Evolutionary conservation across 2,329 filamentous ascomycete species (phyloP), one percentile per base, ranked within the genome.

Genomic region (Scedosporium apiospermum): DNA sequence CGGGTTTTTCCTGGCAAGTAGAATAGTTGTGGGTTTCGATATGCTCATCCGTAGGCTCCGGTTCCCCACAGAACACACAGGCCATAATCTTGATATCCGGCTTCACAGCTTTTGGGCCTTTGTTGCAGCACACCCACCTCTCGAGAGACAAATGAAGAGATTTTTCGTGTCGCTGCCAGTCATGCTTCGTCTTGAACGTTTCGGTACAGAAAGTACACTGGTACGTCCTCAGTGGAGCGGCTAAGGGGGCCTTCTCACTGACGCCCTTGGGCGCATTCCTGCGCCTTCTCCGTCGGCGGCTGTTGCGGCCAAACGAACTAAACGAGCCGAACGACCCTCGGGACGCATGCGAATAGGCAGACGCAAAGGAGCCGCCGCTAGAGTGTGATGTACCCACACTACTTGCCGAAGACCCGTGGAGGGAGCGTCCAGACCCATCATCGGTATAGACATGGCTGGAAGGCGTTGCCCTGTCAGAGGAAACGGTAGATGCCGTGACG

Each of bases 111-210:
- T 74, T 77, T 16, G 82, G 75, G 0, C 85, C 84, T 55, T 83
- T 78, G 55, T 84, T 84, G 3, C 81, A 80, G 69, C 82, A 90
- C 64, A 86, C 83, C 88, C 81, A 90, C 63, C 79, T 79, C 74
- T 84, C 85, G 0, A 88, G 82, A 6, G 83, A 90, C 67, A 83
- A 73, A 70, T 83, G 88, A 66, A 86, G 76, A 60, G 85, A 86
- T 67, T 88, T 88, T 69, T 91, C 88, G 70, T 90, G 88, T 64
- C 88, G 78, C 68, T 87, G 84, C 85, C 85, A 88, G 71, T 88
- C 85, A 68, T 88, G 84, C 70, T 88, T 88, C 3, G 85, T 87
- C 66, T 84, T 78, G 72, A 88, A 88, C 0, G 83, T 86, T 66
- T 88, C 84, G 6, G 85, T 87, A 71, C 85, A 88, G 76, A 88